Base-by-base conservation (phyloP, 352 stramenopile species). In the Globisporangium paroecandrum region DNA sequence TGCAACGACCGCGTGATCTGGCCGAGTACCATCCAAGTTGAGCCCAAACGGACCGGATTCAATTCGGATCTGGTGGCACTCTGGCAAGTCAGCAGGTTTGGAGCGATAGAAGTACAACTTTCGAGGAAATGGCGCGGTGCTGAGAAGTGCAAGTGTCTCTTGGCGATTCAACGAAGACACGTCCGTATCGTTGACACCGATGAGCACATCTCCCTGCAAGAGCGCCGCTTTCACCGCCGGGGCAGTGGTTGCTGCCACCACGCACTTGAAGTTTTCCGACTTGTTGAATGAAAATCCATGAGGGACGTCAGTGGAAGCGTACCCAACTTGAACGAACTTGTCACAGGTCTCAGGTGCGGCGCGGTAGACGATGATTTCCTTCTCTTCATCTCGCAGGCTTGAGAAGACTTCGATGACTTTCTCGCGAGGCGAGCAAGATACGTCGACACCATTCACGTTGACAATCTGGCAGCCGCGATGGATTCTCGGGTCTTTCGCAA, bases 361-460 rank as follows among this genome's bases (percentile, higher is more conserved):
- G n/a, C 77, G 73, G 54, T 89, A 88, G n/a, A 89, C 59, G 29
- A 88, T 64, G 20, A 90, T 69, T 10, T 86, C 69, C 67, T 90
- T 90, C 24, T 84, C 75, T 47, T 81, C 66, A 20, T 89, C 74
- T 64, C 71, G 77, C 27, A 85, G 51, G 1, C 41, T 62, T 22
- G 66, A 60, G 4, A 90, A 68, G 41, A 81, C 10, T 0, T 73
- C 63, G n/a, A 77, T 65, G 4, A 87, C 76, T 9, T 75, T 67
- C 55, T 89, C 72, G 7, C 81, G 76, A 3, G 74, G 41, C 4
- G 57, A 62, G 3, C n/a, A 60, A 5, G 82, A 85, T 8, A 88
- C 77, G 29, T 88, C 79, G 4, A 58, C 53, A n/a, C 71, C 76
- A 62, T 90, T 89, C 24, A 90, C 75, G 51, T 72, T 69, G 47